A percentile compares a stretch with the other conserved stretches of the same genome.
Conservation (phyloP, 2,329 filamentous ascomycete species). For the Talaromyces pinophilus region DNA sequence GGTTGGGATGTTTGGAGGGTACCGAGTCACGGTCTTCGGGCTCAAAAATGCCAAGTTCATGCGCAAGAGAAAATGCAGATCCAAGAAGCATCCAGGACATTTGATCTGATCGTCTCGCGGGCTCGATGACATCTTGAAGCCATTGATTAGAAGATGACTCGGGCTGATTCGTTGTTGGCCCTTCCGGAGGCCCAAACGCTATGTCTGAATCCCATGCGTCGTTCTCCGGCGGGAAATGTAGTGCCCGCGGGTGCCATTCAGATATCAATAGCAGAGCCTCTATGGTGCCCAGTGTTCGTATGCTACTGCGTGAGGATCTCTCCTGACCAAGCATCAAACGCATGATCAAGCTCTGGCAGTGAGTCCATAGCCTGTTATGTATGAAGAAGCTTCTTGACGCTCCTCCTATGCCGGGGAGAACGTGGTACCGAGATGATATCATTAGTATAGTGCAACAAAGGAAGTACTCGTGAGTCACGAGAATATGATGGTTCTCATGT, state of each 20-base stretch:
- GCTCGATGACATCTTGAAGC: slow-evolving; percentile 55
- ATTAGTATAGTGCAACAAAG: slow-evolving; percentile 55
- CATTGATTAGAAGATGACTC: slow-evolving; percentile 44
- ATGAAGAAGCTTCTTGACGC: slow-evolving; percentile 52
- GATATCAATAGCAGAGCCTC: slow-evolving; percentile 55
- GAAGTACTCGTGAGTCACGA: slow-evolving; percentile 55
- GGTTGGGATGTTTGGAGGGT: slow-evolving; percentile 22
- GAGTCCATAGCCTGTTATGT: slow-evolving; percentile 55
- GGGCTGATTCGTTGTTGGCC: slow-evolving; percentile 39
- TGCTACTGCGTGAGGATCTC: slow-evolving; percentile 51
- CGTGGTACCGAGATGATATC: slow-evolving; percentile 54
- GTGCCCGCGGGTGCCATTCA: slow-evolving; percentile 56
- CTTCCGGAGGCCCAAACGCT: slow-evolving; percentile 33
- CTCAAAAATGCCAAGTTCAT: slow-evolving; percentile 53
- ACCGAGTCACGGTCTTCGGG: slow-evolving; percentile 32
- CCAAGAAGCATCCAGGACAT: slow-evolving; percentile 62
- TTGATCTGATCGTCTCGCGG: slow-evolving; percentile 54
- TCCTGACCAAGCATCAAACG: slow-evolving; percentile 56
- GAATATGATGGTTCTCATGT: slow-evolving; percentile 49
- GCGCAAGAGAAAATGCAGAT: slow-evolving; percentile 52
- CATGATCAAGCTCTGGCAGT: slow-evolving; percentile 54
- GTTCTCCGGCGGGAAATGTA: slow-evolving; percentile 54
- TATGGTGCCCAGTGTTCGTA: slow-evolving; percentile 52
- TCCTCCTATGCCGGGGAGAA: slow-evolving; percentile 41
- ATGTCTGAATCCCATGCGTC: slow-evolving; percentile 58